Percentiles rank a stretch among this genome's conserved stretches.
phyloP scores from a whole-genome alignment of 805 yeast species.

The Saccharomycopsis fodiens region DNA sequence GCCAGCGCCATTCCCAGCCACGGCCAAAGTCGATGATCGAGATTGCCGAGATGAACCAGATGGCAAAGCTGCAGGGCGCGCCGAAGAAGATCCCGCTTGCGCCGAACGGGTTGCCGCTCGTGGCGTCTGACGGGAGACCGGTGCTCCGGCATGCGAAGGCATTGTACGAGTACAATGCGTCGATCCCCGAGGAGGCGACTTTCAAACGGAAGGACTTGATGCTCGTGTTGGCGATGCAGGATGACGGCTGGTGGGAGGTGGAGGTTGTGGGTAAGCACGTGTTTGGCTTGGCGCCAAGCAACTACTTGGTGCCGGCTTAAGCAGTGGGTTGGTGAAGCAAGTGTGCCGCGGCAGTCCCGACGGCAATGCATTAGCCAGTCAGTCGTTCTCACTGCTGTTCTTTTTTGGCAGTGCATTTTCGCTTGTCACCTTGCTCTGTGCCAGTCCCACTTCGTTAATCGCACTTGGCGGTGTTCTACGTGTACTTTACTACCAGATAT shows the following conservation, averaged over 20 bases:
- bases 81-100: conserved; percentile 21
- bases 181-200: conserved; percentile 51
- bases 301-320: conserved; percentile 33
- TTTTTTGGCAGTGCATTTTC: neutral
- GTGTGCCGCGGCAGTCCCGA: neutral
- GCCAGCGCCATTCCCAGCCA: neutral
- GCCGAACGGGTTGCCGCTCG: conserved; percentile 35
- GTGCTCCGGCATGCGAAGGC: conserved; percentile 49
- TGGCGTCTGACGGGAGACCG: conserved; percentile 45
- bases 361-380: neutral
- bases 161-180: conserved; percentile 49
- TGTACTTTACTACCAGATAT: too few relatives aligned
- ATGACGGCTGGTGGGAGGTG: conserved; percentile 73
- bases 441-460: too few relatives aligned
- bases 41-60: conserved; percentile 17
- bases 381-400: neutral
- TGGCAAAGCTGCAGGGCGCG: neutral
- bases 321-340: neutral
- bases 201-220: conserved; percentile 52
- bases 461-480: too few relatives aligned
- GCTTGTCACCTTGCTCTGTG: neutral
- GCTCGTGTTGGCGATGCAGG: conserved; percentile 48
- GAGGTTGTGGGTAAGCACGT: conserved; percentile 38
- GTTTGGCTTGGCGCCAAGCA: conserved; percentile 59
- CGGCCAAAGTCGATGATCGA: conserved; percentile 21